phyloP scores from a whole-genome alignment of 2,329 filamentous ascomycete species.

The Epichloe gansuensis region DNA sequence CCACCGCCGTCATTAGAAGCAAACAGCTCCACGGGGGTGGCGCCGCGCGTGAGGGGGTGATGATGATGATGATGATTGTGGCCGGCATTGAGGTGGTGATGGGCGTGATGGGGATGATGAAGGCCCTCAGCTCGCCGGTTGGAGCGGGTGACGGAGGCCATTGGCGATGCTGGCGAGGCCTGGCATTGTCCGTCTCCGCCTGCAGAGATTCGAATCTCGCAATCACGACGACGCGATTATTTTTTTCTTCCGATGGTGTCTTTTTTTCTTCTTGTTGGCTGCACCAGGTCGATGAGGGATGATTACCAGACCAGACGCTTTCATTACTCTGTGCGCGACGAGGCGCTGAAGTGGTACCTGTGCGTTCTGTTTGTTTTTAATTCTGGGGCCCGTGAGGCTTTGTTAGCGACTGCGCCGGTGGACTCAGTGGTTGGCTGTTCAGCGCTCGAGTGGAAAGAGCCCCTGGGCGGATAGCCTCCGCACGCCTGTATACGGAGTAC shows the following conservation, averaged over 20 bases:
- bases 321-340: background rate
- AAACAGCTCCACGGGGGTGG: slow-evolving; percentile 2
- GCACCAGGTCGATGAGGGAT: background rate
- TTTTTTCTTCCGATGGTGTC: background rate
- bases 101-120: slow-evolving; percentile 17
- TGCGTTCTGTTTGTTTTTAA: background rate
- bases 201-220: slow-evolving; percentile 6
- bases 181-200: slow-evolving; percentile 24
- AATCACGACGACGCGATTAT: slow-evolving; percentile 4
- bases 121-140: slow-evolving; percentile 36
- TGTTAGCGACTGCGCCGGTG: background rate
- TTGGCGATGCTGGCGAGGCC: slow-evolving; percentile 25
- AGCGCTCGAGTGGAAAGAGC: background rate
- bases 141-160: slow-evolving; percentile 42
- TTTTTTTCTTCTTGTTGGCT: background rate
- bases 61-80: slow-evolving; percentile 5
- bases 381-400: background rate
- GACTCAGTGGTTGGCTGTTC: background rate
- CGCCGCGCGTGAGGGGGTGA: slow-evolving; percentile 14
- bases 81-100: slow-evolving; percentile 17
- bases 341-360: background rate
- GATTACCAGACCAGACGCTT: background rate
- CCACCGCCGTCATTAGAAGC: slow-evolving; percentile 21
- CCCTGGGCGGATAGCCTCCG: background rate
- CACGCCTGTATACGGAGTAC: background rate